Base-by-base conservation (phyloP, 2,329 filamentous ascomycete species). In the Fusarium subtropicale region DNA sequence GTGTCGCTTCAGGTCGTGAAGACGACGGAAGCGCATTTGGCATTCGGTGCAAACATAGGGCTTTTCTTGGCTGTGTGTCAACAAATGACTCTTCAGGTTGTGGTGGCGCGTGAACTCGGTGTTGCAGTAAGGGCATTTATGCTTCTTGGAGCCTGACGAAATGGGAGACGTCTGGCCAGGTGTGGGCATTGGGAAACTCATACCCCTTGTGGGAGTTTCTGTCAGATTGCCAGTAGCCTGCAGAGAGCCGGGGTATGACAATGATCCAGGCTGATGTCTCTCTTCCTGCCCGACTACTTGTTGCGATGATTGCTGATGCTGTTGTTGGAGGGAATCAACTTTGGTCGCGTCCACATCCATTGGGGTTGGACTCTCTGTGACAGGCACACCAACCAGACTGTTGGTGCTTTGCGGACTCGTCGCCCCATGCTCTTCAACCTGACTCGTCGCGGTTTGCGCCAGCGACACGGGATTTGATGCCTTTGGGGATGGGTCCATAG, bases 1-100 rank as follows among this genome's bases (percentile, higher is more conserved):
- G 78, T 99, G 96, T 41, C 96, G 90, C 83, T 99, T 99, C 71
- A 99, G 82, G 76, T 99, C 96, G 77, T 99, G 96, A 53, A 98
- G 85, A 68, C 96, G 90, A 57, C 96, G 89, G 80, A 99, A 99
- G 54, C 95, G 90, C 79, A 96, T 92, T 73, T 95, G 89, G 78
- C 96, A 99, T n/a, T 92, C 93, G 66, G 93, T 90, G 77, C 96
- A 99, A 30, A 96, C 88, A 76, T 96, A 99, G 0, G 96, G 96
- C 81, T 99, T 99, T 80, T 99, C 96, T 84, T 99, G 95, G 75
- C 94, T 97, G 80, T 98, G 96, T 1, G 96, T 98, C 77, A 99
- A 88, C 60, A 99, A 87, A 81, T 99, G 96, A 73, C 94, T 97
- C 82, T 98, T 99, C 30, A 98, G 87, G 76, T 99, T 98, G 78